phyloP scores from a whole-genome alignment of 2,329 filamentous ascomycete species.

The Thelonectria blattea region DNA sequence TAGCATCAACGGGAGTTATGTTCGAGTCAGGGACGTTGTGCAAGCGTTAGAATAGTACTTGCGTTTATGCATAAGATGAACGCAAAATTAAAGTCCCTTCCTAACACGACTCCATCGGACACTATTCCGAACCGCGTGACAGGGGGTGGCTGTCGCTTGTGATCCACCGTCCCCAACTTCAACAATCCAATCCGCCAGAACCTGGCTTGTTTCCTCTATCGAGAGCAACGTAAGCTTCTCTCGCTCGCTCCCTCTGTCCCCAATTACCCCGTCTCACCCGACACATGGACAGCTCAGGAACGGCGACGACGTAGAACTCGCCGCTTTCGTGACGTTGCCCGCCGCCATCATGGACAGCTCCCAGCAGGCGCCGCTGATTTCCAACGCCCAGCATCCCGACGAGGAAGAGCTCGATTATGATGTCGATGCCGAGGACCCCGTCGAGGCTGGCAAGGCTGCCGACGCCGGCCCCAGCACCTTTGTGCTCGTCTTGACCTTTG shows the following conservation, averaged over 20 bases:
- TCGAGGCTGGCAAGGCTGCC: slow-evolving; percentile 39
- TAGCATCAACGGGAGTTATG: not conserved
- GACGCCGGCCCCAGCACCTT: slow-evolving; percentile 53
- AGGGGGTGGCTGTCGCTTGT: slow-evolving; percentile 19
- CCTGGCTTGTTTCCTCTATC: slow-evolving; percentile 6
- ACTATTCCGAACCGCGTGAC: slow-evolving; percentile 34
- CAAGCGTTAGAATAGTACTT: slow-evolving; percentile 26
- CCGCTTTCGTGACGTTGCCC: not conserved
- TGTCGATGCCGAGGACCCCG: slow-evolving; percentile 29
- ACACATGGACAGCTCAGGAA: slow-evolving; percentile 16
- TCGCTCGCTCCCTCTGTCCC: not conserved
- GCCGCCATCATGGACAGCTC: slow-evolving; percentile 46
- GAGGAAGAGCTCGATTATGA: slow-evolving; percentile 44
- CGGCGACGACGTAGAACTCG: slow-evolving; percentile 11
- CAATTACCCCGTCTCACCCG: no score
- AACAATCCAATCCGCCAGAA: slow-evolving; percentile 20
- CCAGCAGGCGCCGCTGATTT: slow-evolving; percentile 49
- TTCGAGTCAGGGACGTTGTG: not conserved
- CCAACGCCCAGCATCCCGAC: slow-evolving; percentile 37
- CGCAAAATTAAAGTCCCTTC: not conserved
- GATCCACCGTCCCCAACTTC: slow-evolving; percentile 29
- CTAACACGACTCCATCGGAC: slow-evolving; percentile 7
- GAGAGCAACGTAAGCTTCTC: slow-evolving; percentile 14
- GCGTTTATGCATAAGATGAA: accelerated
- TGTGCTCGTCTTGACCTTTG: slow-evolving; percentile 66